Base-by-base conservation (phyloP, 495 filamentous ascomycete species). In the Daldinia grandis region DNA sequence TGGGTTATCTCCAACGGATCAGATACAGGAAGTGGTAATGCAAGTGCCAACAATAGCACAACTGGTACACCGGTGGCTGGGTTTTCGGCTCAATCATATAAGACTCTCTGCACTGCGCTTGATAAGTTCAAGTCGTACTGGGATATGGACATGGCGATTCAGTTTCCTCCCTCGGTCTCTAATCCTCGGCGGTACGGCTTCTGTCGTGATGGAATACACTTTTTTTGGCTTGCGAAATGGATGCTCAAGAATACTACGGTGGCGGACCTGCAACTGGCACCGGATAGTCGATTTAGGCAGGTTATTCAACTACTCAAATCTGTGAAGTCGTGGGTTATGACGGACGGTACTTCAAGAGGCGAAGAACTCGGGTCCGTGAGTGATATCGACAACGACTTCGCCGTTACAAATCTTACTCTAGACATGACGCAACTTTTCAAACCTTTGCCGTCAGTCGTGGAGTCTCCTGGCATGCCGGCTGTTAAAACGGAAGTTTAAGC, bases 341-440 rank as follows among this genome's bases (percentile, higher is more conserved):
- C 83, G 27, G 86, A 89, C 33, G 81, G 80, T 28, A 80, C 79
- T 27, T 76, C 81, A 9, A 80, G 83, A 47, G 86, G 87, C 6
- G 83, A 87, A 62, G 84, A 88, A 63, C 74, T 86, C 68, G 87
- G 87, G 35, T 85, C 84, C 3, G 85, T 88, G 4, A 85, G 81
- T 33, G 82, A 86, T 15, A 88, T 91, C 50, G 86, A 90, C 72
- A 83, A 86, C 12, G 79, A 82, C 28, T 91, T 88, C 68, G 88
- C 86, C 2, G 76, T 87, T 24, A 80, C 81, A 58, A 84, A 90
- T 72, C 76, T 90, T 72, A 89, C 87, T 14, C 80, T 90, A 62
- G 86, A 91, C 73, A 91, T 91, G 88, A 87, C 88, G 61, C 81
- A 87, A 58, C 81, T 91, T 14, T 91, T 91, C 71, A 81, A 78